phyloP scores from a whole-genome alignment of 495 filamentous ascomycete species.

The Rusavskia elegans region DNA sequence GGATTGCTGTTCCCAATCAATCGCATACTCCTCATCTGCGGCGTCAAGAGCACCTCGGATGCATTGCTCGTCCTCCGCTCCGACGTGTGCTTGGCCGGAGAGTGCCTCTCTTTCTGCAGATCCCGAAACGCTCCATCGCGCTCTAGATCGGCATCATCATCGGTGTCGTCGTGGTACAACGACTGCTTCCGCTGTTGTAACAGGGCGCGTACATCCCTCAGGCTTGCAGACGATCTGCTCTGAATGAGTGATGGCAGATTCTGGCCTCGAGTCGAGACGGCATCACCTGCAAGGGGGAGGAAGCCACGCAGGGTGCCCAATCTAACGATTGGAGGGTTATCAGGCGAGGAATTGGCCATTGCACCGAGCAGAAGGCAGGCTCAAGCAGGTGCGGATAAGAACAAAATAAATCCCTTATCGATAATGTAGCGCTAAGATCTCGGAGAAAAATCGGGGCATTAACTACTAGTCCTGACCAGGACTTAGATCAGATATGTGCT shows the following conservation, averaged over 20 bases:
- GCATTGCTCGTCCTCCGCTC: slow-evolving; percentile 19
- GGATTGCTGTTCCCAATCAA: slow-evolving; percentile 66
- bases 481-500: no score
- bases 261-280: slow-evolving; percentile 17
- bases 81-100: not conserved
- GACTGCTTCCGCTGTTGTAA: slow-evolving; percentile 6
- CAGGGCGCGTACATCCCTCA: slow-evolving; percentile 6
- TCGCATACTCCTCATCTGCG: slow-evolving; percentile 60
- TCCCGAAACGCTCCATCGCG: slow-evolving; percentile 4
- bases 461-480: no score
- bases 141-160: slow-evolving; percentile 11
- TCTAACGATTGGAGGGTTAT: not conserved
- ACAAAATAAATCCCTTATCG: no score
- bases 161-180: slow-evolving; percentile 1
- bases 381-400: no score
- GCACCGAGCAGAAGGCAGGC: no score
- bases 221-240: slow-evolving; percentile 12
- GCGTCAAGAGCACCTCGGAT: slow-evolving; percentile 38
- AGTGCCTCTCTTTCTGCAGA: not conserved
- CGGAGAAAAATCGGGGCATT: no score
- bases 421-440: no score
- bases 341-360: not conserved
- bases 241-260: slow-evolving; percentile 15
- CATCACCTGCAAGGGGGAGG: slow-evolving; percentile 15
- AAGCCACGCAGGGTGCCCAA: slow-evolving; percentile 9